Evolutionary conservation across 2,329 filamentous ascomycete species (phyloP).

Genomic region (Neonectria coccinea): DNA sequence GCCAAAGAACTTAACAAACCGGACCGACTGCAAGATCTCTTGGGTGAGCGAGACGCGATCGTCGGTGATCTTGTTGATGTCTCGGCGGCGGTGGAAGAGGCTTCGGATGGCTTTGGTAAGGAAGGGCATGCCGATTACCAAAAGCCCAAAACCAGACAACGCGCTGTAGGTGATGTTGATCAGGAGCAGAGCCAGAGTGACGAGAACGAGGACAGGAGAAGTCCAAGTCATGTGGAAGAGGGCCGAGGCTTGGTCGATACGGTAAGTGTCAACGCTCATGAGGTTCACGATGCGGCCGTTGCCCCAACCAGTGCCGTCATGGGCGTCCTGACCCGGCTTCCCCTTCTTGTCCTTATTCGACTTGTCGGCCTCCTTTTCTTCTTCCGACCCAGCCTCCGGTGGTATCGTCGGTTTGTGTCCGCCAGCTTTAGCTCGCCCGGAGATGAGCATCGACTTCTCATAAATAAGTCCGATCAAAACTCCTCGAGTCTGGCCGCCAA

Average conservation of each 20-base stretch:
- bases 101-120: conserved; percentile 82
- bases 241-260: conserved; percentile 87
- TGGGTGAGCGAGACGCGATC: conserved; percentile 91
- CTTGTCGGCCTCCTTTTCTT: conserved; percentile 57
- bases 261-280: conserved; percentile 96
- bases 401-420: conserved; percentile 59
- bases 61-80: conserved; percentile 94
- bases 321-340: conserved; percentile 54
- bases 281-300: conserved; percentile 93
- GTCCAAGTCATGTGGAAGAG: conserved; percentile 95
- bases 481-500: conserved; percentile 85
- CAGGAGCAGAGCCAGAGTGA: conserved; percentile 83
- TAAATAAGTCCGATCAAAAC: conserved; percentile 89
- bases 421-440: conserved; percentile 87
- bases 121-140: conserved; percentile 81
- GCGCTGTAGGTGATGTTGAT: conserved; percentile 93
- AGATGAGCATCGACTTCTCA: conserved; percentile 91
- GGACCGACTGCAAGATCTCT: conserved; percentile 89
- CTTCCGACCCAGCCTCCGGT: conserved; percentile 58
- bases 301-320: conserved; percentile 84
- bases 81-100: conserved; percentile 78
- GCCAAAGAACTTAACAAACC: conserved; percentile 96
- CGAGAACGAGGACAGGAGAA: conserved; percentile 79
- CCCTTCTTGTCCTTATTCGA: conserved; percentile 54
- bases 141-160: conserved; percentile 85